Percentiles rank a stretch among this genome's conserved stretches.
Conservation (phyloP, 805 yeast species). For the Hanseniaspora lachancei region DNA sequence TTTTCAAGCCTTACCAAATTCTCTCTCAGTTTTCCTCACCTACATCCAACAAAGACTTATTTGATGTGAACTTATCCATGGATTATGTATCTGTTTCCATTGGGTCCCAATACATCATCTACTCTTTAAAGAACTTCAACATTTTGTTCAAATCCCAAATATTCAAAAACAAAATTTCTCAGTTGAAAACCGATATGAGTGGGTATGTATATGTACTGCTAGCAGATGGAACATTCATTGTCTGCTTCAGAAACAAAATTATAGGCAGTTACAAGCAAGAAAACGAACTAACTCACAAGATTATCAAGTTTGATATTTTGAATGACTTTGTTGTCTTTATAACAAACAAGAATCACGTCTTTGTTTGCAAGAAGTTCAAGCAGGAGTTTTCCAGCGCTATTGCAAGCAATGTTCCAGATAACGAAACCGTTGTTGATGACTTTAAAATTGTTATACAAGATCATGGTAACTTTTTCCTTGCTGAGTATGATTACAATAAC, state of each 20-base stretch:
- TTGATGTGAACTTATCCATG: slow-evolving; percentile 7
- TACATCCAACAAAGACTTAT: slow-evolving; percentile 2
- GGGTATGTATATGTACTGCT: slow-evolving; percentile 8
- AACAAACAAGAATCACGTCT: neutral
- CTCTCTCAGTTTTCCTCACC: slow-evolving; percentile 11
- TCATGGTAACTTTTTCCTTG: slow-evolving; percentile 1
- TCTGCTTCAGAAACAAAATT: slow-evolving; percentile 11
- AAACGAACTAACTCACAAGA: neutral
- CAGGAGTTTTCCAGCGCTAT: slow-evolving; percentile 1
- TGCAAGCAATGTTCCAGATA: neutral
- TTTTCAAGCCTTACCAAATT: slow-evolving; percentile 11
- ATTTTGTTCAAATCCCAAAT: slow-evolving; percentile 11
- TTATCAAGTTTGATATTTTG: slow-evolving; percentile 1
- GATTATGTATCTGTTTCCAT: slow-evolving; percentile 10
- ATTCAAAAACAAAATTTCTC: slow-evolving; percentile 6
- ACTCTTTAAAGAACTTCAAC: slow-evolving; percentile 10
- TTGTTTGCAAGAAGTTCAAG: slow-evolving; percentile 4
- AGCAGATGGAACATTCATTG: slow-evolving; percentile 1
- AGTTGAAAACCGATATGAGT: slow-evolving; percentile 9
- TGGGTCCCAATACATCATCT: slow-evolving; percentile 10
- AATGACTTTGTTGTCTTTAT: slow-evolving; percentile 9
- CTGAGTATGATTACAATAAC: neutral
- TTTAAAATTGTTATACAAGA: slow-evolving; percentile 1
- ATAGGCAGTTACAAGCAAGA: neutral
- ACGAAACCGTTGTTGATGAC: slow-evolving; percentile 1